Base-by-base conservation (phyloP, 2,329 filamentous ascomycete genomes). In the Penicillium sp. region DNA sequence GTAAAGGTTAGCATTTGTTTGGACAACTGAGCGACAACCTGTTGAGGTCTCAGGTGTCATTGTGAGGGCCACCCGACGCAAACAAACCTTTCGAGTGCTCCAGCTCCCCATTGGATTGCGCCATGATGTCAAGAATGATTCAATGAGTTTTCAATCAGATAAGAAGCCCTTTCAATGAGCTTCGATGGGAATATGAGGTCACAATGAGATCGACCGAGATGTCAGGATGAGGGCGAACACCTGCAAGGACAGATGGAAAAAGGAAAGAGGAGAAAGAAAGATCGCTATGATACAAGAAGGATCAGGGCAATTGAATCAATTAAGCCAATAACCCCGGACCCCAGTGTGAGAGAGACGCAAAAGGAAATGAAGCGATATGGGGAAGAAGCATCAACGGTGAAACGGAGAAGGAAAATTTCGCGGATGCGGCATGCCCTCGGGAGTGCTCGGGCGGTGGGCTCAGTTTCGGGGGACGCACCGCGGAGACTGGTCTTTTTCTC, bases 331-430 rank as follows among this genome's bases (percentile, higher is more conserved):
- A 60, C 64, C 64, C 64, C 58, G 61, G 63, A 63, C 61, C 63
- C 64, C 62, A 62, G 29, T 8, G 29, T 8, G 60, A 59, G 48
- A 56, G 57, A 51, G 53, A 56, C 54, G 55, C 56, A 57, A 50
- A 56, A 57, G 52, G 44, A 59, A 56, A 54, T 51, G 46, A 50
- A 53, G 40, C 46, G 45, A 47, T 52, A 45, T 52, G 49, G 49
- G 46, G 49, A 11, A 32, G 47, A 51, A 51, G 48, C 51, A 50
- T 55, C 47, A 49, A 56, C 60, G 60, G 60, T 62, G 56, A 57
- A 60, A 57, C 53, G 56, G 59, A 50, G 53, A 57, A 66, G 29
- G 66, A 70, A 70, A 71, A 69, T 70, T 70, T 70, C 64, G 65
- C 63, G 63, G 66, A 62, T 61, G 58, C 67, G 66, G 68, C 62